These are phyloP conservation scores for Neonothopanus nambi DNA, from an alignment of 1,284 basidiomycete genomes.

Conservation along the genomic window DNA sequence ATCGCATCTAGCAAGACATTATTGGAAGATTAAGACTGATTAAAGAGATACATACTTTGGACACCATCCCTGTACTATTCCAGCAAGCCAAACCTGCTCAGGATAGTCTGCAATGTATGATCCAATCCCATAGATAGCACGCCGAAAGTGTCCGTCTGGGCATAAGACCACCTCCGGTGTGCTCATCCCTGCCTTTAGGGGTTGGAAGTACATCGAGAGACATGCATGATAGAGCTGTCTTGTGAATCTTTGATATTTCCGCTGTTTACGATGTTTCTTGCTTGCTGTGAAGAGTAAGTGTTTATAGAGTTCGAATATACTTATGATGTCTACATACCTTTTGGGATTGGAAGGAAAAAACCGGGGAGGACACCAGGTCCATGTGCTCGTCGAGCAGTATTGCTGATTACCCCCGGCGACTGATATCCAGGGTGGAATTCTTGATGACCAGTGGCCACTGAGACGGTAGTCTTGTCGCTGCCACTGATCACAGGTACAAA, in stretches of 20 bases:
- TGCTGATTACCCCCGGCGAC: constrained; percentile 25
- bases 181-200: constrained; percentile 15
- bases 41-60: no score
- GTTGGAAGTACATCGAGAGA: constrained; percentile 11
- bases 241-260: constrained; percentile 21
- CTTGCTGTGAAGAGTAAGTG: constrained; percentile 18
- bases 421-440: constrained; percentile 34
- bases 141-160: no score
- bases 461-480: constrained; percentile 23
- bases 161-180: constrained; percentile 17
- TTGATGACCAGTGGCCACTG: constrained; percentile 33
- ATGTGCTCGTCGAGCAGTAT: constrained; percentile 23
- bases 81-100: constrained; percentile 18
- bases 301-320: neutral
- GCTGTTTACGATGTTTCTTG: constrained; percentile 19
- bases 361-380: constrained; percentile 21
- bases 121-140: constrained; percentile 16
- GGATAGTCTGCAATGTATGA: constrained; percentile 22
- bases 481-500: constrained; percentile 21
- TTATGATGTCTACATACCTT: constrained; percentile 20
- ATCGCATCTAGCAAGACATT: no score
- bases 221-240: constrained; percentile 19
- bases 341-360: constrained; percentile 28
- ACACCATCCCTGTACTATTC: constrained; percentile 22
- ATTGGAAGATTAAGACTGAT: no score